phyloP scores from a whole-genome alignment of 2,329 filamentous ascomycete species.

The Exophiala calicioides region DNA sequence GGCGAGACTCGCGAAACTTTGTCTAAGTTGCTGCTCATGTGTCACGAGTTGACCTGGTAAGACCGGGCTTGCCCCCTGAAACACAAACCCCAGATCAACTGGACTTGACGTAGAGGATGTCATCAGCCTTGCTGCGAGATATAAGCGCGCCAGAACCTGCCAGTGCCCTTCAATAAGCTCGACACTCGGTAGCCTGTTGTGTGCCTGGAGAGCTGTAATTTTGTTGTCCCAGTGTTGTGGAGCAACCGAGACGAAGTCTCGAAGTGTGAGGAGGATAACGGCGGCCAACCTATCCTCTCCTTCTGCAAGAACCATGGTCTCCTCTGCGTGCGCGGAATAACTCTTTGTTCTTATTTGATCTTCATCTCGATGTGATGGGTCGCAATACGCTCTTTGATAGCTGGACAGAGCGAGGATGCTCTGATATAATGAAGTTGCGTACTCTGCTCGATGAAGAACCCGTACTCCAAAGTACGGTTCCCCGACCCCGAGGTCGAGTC shows the following conservation, averaged over 20 bases:
- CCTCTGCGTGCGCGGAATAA: not conserved
- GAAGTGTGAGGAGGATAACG: not conserved
- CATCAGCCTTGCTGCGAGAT: constrained; percentile 1
- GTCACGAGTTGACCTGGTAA: constrained; percentile 1
- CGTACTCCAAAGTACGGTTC: constrained; percentile 4
- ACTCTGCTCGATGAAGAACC: not conserved
- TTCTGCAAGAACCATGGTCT: not conserved
- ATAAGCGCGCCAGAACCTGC: constrained; percentile 2
- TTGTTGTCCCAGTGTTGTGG: not conserved
- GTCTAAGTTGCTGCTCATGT: constrained; percentile 6
- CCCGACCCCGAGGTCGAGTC: constrained; percentile 9
- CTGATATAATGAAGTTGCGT: not conserved
- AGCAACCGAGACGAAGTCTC: not conserved
- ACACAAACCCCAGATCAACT: constrained; percentile 1
- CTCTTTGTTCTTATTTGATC: not conserved
- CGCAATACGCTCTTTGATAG: not conserved
- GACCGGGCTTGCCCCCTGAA: constrained; percentile 1
- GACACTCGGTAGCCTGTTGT: not conserved
- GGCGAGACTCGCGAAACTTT: constrained; percentile 2
- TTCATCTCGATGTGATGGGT: not conserved
- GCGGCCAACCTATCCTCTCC: not conserved
- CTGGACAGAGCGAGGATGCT: constrained; percentile 7
- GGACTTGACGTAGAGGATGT: not conserved
- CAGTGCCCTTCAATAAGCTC: constrained; percentile 1
- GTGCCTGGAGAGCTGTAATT: not conserved